Conservation (phyloP, 345 rosid genomes). For the Capsella bursapastoris region DNA sequence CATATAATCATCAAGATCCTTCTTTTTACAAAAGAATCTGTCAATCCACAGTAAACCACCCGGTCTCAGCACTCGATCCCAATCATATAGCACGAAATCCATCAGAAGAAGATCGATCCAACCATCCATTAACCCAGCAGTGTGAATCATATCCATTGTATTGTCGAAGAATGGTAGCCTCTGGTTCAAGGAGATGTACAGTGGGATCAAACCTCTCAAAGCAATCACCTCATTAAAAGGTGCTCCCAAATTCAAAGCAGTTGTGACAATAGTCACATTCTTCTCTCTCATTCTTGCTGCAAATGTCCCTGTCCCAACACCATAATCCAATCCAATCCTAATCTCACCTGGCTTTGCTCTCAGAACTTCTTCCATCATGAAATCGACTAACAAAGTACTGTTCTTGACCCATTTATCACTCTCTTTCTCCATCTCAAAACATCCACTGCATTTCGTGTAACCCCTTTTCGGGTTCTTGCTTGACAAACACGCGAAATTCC, state of each 20-base stretch:
- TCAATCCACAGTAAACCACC: conserved; percentile 92
- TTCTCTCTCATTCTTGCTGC: conserved; percentile 90
- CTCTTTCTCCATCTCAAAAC: conserved; percentile 93
- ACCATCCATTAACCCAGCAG: conserved; percentile 73
- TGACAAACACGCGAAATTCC: conserved; percentile 65
- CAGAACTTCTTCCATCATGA: conserved; percentile 63
- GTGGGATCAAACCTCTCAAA: conserved; percentile 74
- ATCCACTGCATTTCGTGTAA: conserved; percentile 71
- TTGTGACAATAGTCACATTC: conserved; percentile 73
- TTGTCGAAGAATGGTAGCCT: conserved; percentile 89
- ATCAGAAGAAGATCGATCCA: conserved; percentile 77
- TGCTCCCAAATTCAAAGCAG: conserved; percentile 82
- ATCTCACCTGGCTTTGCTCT: conserved; percentile 66
- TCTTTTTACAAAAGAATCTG: conserved; percentile 71
- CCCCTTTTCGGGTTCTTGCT: conserved; percentile 73
- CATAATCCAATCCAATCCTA: conserved; percentile 72
- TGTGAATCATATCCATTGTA: conserved; percentile 86
- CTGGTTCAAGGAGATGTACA: conserved; percentile 76
- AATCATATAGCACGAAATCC: conserved; percentile 83
- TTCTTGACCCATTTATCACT: conserved; percentile 68
- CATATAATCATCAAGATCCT: conserved; percentile 84
- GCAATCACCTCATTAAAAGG: conserved; percentile 90
- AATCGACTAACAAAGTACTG: conserved; percentile 55
- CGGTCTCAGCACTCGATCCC: conserved; percentile 86
- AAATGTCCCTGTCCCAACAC: conserved; percentile 81